Percentiles rank a stretch among this genome's conserved stretches.
phyloP scores from a whole-genome alignment of 2,329 filamentous ascomycete species.

The Colletotrichum costaricense region DNA sequence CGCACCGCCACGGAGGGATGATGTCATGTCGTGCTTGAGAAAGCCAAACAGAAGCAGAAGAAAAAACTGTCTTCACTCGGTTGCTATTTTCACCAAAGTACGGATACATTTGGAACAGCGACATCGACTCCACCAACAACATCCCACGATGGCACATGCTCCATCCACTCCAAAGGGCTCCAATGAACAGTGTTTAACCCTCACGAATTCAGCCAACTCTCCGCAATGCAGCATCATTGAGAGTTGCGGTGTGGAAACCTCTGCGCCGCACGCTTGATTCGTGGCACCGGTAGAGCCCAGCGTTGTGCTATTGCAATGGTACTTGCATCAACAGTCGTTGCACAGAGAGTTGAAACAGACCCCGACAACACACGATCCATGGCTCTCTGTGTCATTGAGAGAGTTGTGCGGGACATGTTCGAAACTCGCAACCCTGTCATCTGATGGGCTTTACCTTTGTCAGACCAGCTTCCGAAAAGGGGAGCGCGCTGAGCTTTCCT shows the following conservation, averaged over 20 bases:
- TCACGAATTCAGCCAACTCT: not conserved
- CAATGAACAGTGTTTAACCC: not conserved
- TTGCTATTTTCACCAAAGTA: not conserved
- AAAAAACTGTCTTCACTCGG: not conserved
- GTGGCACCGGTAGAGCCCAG: not conserved
- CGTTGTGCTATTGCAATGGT: not conserved
- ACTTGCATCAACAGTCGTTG: not conserved
- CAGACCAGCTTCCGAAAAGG: constrained; percentile 4
- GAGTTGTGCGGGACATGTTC: not conserved
- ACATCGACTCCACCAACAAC: constrained; percentile 24
- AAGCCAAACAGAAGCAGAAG: not conserved
- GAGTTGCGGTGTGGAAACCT: not conserved
- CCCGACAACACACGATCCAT: constrained; percentile 10
- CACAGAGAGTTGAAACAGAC: constrained; percentile 18
- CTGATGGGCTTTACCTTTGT: constrained; percentile 18
- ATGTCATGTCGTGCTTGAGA: constrained; percentile 24
- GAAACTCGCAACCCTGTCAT: constrained; percentile 19
- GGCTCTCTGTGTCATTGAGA: not conserved
- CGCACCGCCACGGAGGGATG: constrained; percentile 30
- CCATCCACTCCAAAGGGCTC: not conserved
- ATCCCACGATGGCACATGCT: constrained; percentile 5
- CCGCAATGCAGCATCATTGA: not conserved
- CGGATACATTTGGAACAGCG: constrained; percentile 18
- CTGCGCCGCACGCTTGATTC: constrained; percentile 14
- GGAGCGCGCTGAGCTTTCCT: not conserved